Percentiles rank a stretch among this genome's conserved stretches.
Evolutionary conservation across 495 filamentous ascomycete species (phyloP).

Genomic region (Podospora comata): DNA sequence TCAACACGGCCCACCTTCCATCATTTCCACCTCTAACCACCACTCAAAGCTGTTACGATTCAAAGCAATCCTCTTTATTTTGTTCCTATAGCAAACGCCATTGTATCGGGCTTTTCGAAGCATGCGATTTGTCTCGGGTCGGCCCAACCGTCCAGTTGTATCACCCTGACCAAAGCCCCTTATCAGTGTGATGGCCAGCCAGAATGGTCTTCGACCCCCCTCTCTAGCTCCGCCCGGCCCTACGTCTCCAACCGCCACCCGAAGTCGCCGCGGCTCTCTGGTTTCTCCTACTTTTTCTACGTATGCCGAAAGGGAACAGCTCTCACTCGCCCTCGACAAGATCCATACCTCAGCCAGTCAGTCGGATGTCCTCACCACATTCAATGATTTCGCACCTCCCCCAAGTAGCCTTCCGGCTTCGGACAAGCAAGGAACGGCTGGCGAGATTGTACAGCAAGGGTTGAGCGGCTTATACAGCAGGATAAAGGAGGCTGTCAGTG

Average conservation of each 20-base stretch:
- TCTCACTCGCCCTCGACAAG: slow-evolving; percentile 72
- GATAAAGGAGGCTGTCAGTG: slow-evolving; percentile 72
- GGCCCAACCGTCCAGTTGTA: slow-evolving; percentile 2
- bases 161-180: background rate
- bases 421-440: slow-evolving; percentile 65
- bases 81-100: background rate
- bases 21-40: slow-evolving; percentile 3
- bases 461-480: slow-evolving; percentile 83
- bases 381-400: slow-evolving; percentile 76
- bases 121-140: slow-evolving; percentile 15
- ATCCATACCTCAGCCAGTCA: slow-evolving; percentile 82
- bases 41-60: background rate
- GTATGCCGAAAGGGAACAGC: slow-evolving; percentile 62
- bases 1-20: background rate
- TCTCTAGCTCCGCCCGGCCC: slow-evolving; percentile 19
- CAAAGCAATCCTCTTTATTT: background rate
- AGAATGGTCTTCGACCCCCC: slow-evolving; percentile 22
- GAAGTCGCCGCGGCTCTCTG: slow-evolving; percentile 60
- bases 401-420: slow-evolving; percentile 50
- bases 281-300: slow-evolving; percentile 57
- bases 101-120: slow-evolving; percentile 1
- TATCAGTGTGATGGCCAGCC: slow-evolving; percentile 24
- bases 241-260: slow-evolving; percentile 21
- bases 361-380: slow-evolving; percentile 75
- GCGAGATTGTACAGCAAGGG: slow-evolving; percentile 74